These are phyloP conservation scores for Luffa acutangula DNA, from an alignment of 306 rosid species.

Conservation along the genomic window DNA sequence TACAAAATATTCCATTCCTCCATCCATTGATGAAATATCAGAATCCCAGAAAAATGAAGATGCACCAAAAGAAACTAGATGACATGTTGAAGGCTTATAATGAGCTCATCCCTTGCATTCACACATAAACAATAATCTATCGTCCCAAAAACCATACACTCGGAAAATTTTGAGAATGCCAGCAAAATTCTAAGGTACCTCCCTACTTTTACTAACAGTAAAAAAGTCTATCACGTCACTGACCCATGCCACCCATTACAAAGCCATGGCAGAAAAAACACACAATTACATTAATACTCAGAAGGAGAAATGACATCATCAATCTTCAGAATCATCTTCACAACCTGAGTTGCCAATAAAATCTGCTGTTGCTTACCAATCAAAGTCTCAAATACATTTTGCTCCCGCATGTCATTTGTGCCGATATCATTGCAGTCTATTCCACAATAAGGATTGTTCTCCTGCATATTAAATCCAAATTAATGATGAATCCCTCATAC, in stretches of 20 bases:
- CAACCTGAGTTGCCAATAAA: slow-evolving; percentile 91
- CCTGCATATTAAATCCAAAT: slow-evolving; percentile 35
- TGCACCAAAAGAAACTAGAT: not conserved
- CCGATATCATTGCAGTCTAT: slow-evolving; percentile 89
- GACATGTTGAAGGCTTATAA: not conserved
- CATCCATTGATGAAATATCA: not conserved
- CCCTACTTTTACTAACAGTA: not conserved
- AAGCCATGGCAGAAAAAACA: not conserved
- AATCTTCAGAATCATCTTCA: slow-evolving; percentile 91
- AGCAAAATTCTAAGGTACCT: not conserved
- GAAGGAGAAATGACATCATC: slow-evolving; percentile 89
- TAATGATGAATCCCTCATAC: not conserved
- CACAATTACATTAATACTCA: slow-evolving; percentile 27
- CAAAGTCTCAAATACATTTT: slow-evolving; percentile 78
- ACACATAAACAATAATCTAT: not conserved
- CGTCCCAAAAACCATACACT: not conserved
- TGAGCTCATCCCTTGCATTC: not conserved
- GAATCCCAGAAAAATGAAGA: not conserved
- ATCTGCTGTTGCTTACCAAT: slow-evolving; percentile 96
- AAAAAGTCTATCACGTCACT: not conserved
- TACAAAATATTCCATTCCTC: not conserved
- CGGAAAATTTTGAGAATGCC: not conserved
- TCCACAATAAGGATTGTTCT: slow-evolving; percentile 62
- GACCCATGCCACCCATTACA: not conserved
- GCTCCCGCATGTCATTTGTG: slow-evolving; percentile 90